A percentile compares a stretch with the other conserved stretches of the same genome.
Conservation (phyloP, 2,329 filamentous ascomycete genomes). For the Colletotrichum australisinense region DNA sequence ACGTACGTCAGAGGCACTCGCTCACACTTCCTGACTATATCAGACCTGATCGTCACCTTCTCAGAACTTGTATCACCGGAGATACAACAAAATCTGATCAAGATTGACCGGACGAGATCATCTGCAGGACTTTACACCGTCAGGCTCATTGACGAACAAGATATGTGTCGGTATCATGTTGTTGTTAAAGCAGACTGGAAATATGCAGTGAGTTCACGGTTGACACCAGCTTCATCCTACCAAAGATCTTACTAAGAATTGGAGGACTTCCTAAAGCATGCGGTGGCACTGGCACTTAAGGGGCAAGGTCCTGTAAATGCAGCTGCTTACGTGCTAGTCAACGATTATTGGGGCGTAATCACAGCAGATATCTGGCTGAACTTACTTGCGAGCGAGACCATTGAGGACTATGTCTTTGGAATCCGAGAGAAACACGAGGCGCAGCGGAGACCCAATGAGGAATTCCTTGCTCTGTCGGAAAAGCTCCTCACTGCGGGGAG, state of each 20-base stretch:
- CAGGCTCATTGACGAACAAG: slow-evolving; percentile 15
- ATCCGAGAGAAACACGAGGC: neutral
- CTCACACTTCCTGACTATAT: neutral
- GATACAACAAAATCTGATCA: neutral
- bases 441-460: neutral
- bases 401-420: slow-evolving; percentile 9
- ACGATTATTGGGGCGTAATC: neutral
- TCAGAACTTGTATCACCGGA: neutral
- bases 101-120: neutral
- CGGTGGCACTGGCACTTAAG: neutral
- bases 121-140: slow-evolving; percentile 1
- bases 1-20: too few relatives aligned
- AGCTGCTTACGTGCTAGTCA: neutral
- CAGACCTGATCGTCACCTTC: slow-evolving; percentile 13
- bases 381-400: slow-evolving; percentile 1
- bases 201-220: neutral
- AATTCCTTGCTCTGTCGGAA: neutral
- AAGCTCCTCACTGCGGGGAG: slow-evolving; percentile 9
- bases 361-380: slow-evolving; percentile 7
- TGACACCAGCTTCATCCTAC: neutral
- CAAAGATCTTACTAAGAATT: neutral
- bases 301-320: neutral
- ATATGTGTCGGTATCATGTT: slow-evolving; percentile 14
- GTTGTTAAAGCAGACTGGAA: slow-evolving; percentile 6
- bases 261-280: slow-evolving; percentile 12